A percentile compares a stretch with the other conserved stretches of the same genome.
These are phyloP conservation scores for Colletotrichum sp. DNA, from an alignment of 2,329 filamentous ascomycete species.

Conservation along the genomic window DNA sequence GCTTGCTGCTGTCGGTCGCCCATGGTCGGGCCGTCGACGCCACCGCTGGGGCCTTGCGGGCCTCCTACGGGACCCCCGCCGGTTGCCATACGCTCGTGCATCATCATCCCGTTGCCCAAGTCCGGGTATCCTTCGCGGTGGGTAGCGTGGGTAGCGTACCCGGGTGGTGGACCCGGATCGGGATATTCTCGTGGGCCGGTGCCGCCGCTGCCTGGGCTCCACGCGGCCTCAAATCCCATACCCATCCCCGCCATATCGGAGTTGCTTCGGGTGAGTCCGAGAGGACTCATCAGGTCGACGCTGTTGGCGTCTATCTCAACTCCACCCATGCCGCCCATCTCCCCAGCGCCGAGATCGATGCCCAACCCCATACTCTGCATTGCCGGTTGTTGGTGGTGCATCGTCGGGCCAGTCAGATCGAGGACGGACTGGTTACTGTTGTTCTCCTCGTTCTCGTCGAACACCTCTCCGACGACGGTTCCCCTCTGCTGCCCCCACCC, in stretches of 20 bases:
- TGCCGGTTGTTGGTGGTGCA: background rate
- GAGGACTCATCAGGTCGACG: slow-evolving; percentile 19
- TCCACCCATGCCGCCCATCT: background rate
- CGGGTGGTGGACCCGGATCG: background rate
- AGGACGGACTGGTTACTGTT: background rate
- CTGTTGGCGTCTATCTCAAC: slow-evolving; percentile 14
- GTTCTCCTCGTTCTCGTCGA: slow-evolving; percentile 13
- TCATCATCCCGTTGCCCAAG: background rate
- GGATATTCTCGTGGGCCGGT: slow-evolving; percentile 9
- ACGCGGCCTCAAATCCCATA: slow-evolving; percentile 16
- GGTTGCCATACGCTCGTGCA: slow-evolving; percentile 3
- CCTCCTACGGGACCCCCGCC: background rate
- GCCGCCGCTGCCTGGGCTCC: slow-evolving; percentile 17
- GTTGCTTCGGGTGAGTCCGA: slow-evolving; percentile 18
- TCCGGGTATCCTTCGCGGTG: background rate
- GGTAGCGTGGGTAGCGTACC: background rate
- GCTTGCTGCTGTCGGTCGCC: slow-evolving; percentile 3
- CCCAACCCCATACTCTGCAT: slow-evolving; percentile 9
- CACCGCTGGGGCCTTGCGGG: background rate
- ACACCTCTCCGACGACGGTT: slow-evolving; percentile 8
- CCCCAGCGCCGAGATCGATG: background rate
- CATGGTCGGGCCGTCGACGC: background rate
- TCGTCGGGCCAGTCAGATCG: background rate
- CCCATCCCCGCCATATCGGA: slow-evolving; percentile 16
- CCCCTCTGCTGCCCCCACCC: slow-evolving; percentile 10